Evolutionary conservation across 176 grass and related monocot genomes (phyloP), one percentile per base, ranked within the genome.

Genomic region (Lolium perenne): DNA sequence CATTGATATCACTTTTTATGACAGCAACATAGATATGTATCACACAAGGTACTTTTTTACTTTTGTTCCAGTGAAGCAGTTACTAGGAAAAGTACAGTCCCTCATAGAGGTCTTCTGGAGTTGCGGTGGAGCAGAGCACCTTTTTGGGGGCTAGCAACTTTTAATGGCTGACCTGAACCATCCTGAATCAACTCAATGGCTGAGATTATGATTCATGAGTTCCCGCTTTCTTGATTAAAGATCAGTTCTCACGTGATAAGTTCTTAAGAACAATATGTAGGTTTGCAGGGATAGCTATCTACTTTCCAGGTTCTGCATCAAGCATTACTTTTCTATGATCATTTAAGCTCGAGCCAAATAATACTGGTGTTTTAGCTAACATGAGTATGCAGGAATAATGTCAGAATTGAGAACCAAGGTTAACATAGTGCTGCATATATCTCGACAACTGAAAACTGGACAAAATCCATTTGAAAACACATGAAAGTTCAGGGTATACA

Each of bases 1-100:
- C 10, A 63, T 15, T 63, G 20, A 49, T 64, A 66, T 66, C 23
- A 1, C 14, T 20, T 16, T 32, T 80, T 29, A 65, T 80, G 22
- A 63, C 59, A 63, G 77, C n/a, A 80, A 80, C 10, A 23, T 47
- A 80, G 57, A 47, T 80, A 47, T 48, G 10, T 63, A 25, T 48
- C 38, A 32, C 23, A 64, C 12, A 32, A 65, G 13, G 22, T 26
- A 26, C 10, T 63, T 62, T 8, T 63, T 63, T 63, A 26, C 22
- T 13, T 63, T 3, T 63, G 21, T 13, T 63, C 8, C 41, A 38
- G n/a, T 17, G 7, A 21, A 63, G 60, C 60, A 25, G 21, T 0
- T 18, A 70, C 38, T 70, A 41, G 9, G 40, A 66, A 32, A 64
- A 35, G 62, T 66, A 66, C 26, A 66, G 18, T 71, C 35, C 18